Base-by-base conservation (phyloP, 768 basidiomycete genomes). In the Pilatotrama ljubarskyi region DNA sequence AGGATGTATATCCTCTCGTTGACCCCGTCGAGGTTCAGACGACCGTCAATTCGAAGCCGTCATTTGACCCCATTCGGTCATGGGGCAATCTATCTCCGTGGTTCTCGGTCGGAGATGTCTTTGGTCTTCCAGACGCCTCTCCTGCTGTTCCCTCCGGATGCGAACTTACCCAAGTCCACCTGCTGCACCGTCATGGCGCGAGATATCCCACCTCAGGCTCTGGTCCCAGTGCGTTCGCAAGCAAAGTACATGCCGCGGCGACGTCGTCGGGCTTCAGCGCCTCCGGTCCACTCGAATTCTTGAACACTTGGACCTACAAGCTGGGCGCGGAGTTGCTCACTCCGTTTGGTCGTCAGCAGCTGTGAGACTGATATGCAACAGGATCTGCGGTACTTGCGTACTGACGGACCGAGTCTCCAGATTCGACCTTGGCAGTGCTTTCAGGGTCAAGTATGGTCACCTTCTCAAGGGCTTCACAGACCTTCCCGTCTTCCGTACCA, bases 1-100 rank as follows among this genome's bases (percentile, higher is more conserved):
- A 74, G 43, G 71, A 70, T 25, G 65, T 73, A 18, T 80, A 75
- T 56, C 82, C 82, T 20, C 67, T 83, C 13, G 66, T 81, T 14
- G 69, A 72, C 47, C 80, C 63, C 41, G 49, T 51, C 7, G 40
- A 52, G 76, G 0, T 65, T 68, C 37, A 73, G 76, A 5, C 62
- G 66, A n/a, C 74, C 76, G 61, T 63, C 70, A n/a, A 62, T n/a
- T n/a, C n/a, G 68, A 18, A 68, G 63, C 35, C 57, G 26, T n/a
- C 59, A 18, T 84, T 85, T 66, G 72, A 83, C 53, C 72, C 82
- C 17, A 60, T 81, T 36, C 72, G 75, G 51, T 69, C 78, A 52
- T 77, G 77, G 72, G 84, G 81, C 24, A 81, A 79, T 63, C 76
- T 82, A 36, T 72, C 78, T 5, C 82, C 82, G 1, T 81, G 77